Percentiles rank a stretch among this genome's conserved stretches.
These are phyloP conservation scores for Lachnellula willkommii DNA, from an alignment of 2,329 filamentous ascomycete genomes.

Conservation along the genomic window DNA sequence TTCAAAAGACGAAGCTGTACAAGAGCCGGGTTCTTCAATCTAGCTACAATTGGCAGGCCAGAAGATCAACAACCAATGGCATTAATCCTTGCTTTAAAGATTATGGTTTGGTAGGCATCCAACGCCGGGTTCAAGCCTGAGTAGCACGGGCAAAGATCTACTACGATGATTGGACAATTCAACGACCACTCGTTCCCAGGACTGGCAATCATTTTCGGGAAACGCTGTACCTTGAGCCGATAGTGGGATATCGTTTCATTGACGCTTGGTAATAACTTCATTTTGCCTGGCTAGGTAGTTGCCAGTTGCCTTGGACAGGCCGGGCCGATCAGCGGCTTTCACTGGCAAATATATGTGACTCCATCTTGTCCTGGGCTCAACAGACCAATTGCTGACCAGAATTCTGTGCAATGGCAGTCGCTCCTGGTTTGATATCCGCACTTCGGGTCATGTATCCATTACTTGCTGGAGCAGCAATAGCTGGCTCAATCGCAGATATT, in stretches of 20 bases:
- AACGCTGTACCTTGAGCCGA: no score
- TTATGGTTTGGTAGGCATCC: background rate
- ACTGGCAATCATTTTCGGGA: no score
- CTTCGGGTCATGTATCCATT: constrained; percentile 18
- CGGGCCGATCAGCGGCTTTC: background rate
- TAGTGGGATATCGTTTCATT: no score
- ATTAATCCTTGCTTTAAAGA: background rate
- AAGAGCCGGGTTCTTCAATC: background rate
- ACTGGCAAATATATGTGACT: background rate
- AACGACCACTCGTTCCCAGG: no score
- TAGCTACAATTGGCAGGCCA: constrained; percentile 7
- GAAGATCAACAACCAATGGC: background rate
- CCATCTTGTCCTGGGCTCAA: background rate
- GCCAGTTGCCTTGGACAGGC: no score
- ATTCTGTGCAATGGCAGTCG: constrained; percentile 12
- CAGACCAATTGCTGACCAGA: background rate
- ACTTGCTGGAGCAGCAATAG: constrained; percentile 10
- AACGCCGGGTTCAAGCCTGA: background rate
- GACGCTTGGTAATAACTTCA: background rate
- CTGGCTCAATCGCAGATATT: constrained; percentile 43
- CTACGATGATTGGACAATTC: constrained; percentile 5
- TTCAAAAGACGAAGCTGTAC: no score
- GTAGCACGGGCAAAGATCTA: constrained; percentile 7
- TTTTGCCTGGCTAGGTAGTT: background rate
- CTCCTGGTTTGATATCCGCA: constrained; percentile 5